Base-by-base conservation (phyloP, 345 rosid species). In the Corchorus capsularis region DNA sequence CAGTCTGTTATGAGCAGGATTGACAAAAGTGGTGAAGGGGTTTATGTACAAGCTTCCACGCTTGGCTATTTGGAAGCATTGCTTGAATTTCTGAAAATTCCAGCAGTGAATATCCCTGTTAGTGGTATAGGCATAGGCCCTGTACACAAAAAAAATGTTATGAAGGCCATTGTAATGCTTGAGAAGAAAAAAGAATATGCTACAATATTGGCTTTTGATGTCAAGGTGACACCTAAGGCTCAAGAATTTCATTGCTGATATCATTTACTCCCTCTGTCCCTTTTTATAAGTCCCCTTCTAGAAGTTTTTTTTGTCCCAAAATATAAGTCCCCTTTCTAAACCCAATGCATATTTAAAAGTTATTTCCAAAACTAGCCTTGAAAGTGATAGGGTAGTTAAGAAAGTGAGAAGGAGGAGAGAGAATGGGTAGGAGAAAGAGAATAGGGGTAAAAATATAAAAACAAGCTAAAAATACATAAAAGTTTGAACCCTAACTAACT, bases 101-200 rank as follows among this genome's bases (percentile, higher is more conserved):
- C 94, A 8, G 93, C 82, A 53, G 98, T 95, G 50, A 87, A 77
- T 67, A 96, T 96, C 78, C 99, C 96, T 49, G 99, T 96, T 27
- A 93, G 99, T 75, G 92, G 96, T 70, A 92, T n/a, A n/a, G n/a
- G n/a, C 69, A 90, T 95, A 45, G 98, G 98, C 35, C 99, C 98
- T 68, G 93, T 93, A 27, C 97, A 93, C 77, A 95, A 95, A 75
- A 96, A 92, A 81, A 96, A 95, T 71, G 91, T 96, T 72, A 91
- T 93, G 98, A 95, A 86, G 81, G 98, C 99, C 32, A 87, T 94
- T 77, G 96, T 86, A 12, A 96, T 96, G 99, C 97, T 93, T 22
- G 99, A 89, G 84, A 95, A 85, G 92, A 93, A 89, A 81, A 95
- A 91, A 80, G 98, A 92, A 85, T 93, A 54, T 79, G 99, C 97